A percentile compares a stretch with the other conserved stretches of the same genome.
phyloP scores from a whole-genome alignment of 2,329 filamentous ascomycete genomes.

The Sclerotinia sclerotiorum region DNA sequence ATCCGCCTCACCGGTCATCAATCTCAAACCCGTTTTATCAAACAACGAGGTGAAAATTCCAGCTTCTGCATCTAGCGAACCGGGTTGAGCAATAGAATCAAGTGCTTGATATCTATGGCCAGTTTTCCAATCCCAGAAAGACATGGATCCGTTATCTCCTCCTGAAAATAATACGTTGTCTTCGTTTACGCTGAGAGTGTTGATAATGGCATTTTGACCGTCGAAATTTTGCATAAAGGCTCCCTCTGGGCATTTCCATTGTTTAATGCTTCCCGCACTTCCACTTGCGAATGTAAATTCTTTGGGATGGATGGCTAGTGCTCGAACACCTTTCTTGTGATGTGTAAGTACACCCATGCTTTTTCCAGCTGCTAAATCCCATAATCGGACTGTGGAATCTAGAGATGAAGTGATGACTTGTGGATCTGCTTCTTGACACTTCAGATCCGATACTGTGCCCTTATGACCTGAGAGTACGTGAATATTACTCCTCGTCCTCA shows the following conservation, averaged over 20 bases:
- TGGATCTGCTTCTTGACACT: conserved; percentile 94
- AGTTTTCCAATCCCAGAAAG: conserved; percentile 99
- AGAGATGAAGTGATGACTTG: conserved; percentile 94
- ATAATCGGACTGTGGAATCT: conserved; percentile 86
- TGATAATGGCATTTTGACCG: conserved; percentile 94
- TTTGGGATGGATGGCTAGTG: conserved; percentile 78
- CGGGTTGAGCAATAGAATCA: conserved; percentile 90
- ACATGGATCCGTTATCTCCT: conserved; percentile 91
- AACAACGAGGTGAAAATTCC: conserved; percentile 95
- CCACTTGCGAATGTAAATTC: conserved; percentile 97
- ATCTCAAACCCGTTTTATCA: conserved; percentile 79
- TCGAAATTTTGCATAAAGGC: conserved; percentile 99
- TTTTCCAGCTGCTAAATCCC: conserved; percentile 96
- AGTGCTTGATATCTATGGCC: conserved; percentile 87
- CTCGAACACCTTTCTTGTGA: conserved; percentile 95
- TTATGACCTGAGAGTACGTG: conserved; percentile 92
- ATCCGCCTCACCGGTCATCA: conserved; percentile 94
- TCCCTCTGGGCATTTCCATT: conserved; percentile 98
- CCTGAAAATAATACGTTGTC: conserved; percentile 95
- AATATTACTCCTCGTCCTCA: conserved; percentile 93
- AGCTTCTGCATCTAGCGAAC: conserved; percentile 88
- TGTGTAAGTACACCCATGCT: conserved; percentile 94
- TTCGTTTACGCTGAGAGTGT: conserved; percentile 88
- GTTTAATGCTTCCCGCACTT: conserved; percentile 92
- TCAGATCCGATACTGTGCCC: conserved; percentile 81